Evolutionary conservation across 257 asterid species (phyloP), one percentile per base, ranked within the genome.

Genomic region (Pogostemon cablin): DNA sequence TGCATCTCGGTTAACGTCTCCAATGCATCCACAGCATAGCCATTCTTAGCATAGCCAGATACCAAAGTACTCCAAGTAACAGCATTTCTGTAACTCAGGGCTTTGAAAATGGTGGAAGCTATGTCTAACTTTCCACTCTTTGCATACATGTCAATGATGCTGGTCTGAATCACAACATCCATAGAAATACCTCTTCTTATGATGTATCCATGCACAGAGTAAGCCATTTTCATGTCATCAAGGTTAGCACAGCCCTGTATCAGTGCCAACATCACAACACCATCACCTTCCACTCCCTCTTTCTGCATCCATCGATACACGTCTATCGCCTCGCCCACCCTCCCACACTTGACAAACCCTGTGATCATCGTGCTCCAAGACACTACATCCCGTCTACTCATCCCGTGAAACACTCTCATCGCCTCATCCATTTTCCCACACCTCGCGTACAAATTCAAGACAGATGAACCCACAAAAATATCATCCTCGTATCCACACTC

Each of bases 41-140:
- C 96, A 46, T 87, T 92, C 71, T 82, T 96, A 40, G 91, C 88
- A 67, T 69, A 79, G 15, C 90, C 93, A 3, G 90, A 89, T 67
- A 91, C 82, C 89, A 91, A 72, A 65, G 90, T 81, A 69, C 92
- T 83, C 96, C 96, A 91, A 43, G 98, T 81, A 80, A 91, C 84
- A 12, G 44, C 83, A 75, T 81, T 87, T 78, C 57, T 83, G 44
- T 2, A 52, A 55, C 77, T 59, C 81, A 89, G 82, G 8, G 73
- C 55, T 75, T 80, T 69, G 57, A 89, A 87, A 62, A 89, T 41
- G 34, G 72, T 42, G 70, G 81, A 79, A 68, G 96, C 95, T 34
- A 64, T 35, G 10, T 69, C 81, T 34, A 87, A 25, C 61, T 82
- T 81, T 49, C 93, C 90, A 71, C 79, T 79, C 84, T 89, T 91